Conservation (phyloP, 2,329 filamentous ascomycete species). For the Botrytis elliptica region DNA sequence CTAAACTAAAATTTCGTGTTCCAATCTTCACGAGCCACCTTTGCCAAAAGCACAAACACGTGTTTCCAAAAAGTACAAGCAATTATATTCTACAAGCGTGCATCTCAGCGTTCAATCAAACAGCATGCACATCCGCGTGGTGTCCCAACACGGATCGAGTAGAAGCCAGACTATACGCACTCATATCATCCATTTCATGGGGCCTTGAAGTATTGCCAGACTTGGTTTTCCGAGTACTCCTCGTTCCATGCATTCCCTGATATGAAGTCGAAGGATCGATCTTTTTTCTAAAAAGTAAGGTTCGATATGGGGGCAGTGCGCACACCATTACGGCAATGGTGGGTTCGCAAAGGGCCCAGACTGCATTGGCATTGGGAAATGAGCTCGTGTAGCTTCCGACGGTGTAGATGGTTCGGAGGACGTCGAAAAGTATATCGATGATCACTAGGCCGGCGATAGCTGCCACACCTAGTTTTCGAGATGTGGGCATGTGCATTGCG, state of each 20-base stretch:
- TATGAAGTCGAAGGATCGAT: conserved; percentile 7
- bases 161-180: conserved; percentile 45
- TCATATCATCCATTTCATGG: conserved; percentile 58
- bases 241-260: conserved; percentile 5
- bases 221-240: not conserved
- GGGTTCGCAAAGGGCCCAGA: conserved; percentile 16
- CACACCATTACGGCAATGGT: conserved; percentile 20
- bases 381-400: not conserved
- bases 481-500: conserved; percentile 2
- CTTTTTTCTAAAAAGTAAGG: conserved; percentile 14
- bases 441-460: conserved; percentile 11
- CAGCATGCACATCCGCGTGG: not conserved
- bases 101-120: not conserved
- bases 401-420: conserved; percentile 17
- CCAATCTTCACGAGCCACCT: not conserved
- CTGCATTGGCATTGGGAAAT: conserved; percentile 14
- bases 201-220: not conserved
- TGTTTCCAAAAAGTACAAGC: not conserved
- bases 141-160: conserved; percentile 28
- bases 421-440: conserved; percentile 19
- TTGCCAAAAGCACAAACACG: not conserved
- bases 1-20: not conserved
- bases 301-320: conserved; percentile 16
- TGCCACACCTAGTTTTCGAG: conserved; percentile 6
- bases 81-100: not conserved